Percentiles rank a stretch among this genome's conserved stretches.
Evolutionary conservation across 1,139 yeast genomes (phyloP).

Genomic region (Geotrichum reessii): DNA sequence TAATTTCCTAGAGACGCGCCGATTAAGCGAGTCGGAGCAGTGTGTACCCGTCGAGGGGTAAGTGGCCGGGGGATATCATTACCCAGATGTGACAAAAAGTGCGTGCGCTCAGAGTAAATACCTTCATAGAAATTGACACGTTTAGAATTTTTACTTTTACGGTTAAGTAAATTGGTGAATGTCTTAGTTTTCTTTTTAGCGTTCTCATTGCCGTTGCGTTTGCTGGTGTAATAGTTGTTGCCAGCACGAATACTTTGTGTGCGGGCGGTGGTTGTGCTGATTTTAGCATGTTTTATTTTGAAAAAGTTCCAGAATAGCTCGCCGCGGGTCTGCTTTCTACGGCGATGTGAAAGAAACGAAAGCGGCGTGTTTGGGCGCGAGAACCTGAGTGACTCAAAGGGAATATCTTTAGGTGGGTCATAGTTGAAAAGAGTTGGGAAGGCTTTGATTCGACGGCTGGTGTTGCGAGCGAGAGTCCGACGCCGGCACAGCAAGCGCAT

Average conservation of each 20-base stretch:
- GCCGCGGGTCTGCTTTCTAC: background rate
- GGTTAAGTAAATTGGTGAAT: background rate
- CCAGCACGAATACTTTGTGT: background rate
- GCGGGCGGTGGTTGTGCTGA: background rate
- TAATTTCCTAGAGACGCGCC: background rate
- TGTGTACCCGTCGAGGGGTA: conserved; percentile 13
- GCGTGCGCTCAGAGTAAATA: conserved; percentile 10
- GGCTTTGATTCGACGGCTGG: conserved; percentile 3
- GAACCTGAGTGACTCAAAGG: background rate
- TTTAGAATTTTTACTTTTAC: background rate
- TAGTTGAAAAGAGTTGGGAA: conserved; percentile 10
- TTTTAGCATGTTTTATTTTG: background rate
- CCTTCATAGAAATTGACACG: conserved; percentile 16
- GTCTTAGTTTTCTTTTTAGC: background rate
- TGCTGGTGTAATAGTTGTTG: background rate
- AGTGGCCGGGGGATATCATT: conserved; percentile 10
- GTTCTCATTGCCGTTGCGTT: background rate
- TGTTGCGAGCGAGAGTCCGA: background rate
- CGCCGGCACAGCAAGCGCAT: background rate
- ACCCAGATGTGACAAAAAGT: conserved; percentile 3
- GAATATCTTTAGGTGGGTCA: conserved; percentile 7
- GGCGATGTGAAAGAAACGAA: background rate
- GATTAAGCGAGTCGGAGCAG: conserved; percentile 5
- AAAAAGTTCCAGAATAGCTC: background rate
- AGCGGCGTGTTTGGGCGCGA: background rate